A percentile compares a stretch with the other conserved stretches of the same genome.
Evolutionary conservation across 371 early-diverging fungal species (phyloP).

Genomic region (Rhizomucor pusillus): DNA sequence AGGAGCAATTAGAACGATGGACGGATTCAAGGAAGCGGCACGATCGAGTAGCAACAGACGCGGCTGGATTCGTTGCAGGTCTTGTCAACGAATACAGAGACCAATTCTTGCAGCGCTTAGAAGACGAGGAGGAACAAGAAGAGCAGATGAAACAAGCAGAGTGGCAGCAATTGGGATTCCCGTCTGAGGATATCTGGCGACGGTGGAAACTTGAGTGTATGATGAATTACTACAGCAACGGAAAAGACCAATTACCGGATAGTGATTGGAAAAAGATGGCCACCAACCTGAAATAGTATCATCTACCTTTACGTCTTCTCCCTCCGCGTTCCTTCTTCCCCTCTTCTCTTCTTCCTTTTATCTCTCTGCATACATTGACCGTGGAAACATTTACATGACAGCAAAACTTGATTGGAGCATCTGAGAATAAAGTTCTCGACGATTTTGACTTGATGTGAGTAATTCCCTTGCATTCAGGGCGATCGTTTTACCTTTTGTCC

Average conservation of each 20-base stretch:
- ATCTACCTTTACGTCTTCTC: too few relatives aligned
- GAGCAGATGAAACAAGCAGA: conserved; percentile 18
- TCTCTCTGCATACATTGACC: too few relatives aligned
- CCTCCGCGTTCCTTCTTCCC: too few relatives aligned
- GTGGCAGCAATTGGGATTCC: conserved; percentile 47
- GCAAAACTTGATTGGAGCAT: too few relatives aligned
- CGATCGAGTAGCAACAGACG: conserved; percentile 38
- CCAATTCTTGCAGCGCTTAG: conserved; percentile 26
- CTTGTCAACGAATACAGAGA: conserved; percentile 34
- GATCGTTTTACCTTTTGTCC: too few relatives aligned
- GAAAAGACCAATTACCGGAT: conserved; percentile 38
- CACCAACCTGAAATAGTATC: conserved; percentile 1
- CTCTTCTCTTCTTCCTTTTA: too few relatives aligned
- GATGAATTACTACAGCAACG: conserved; percentile 47
- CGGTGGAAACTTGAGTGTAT: conserved; percentile 48
- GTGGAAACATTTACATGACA: too few relatives aligned
- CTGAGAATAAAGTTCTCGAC: too few relatives aligned
- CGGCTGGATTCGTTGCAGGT: conserved; percentile 26
- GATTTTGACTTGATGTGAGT: too few relatives aligned
- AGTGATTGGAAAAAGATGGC: conserved; percentile 46
- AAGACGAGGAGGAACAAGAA: conserved; percentile 18
- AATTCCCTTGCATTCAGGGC: too few relatives aligned
- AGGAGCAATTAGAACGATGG: conserved; percentile 32
- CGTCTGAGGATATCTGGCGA: conserved; percentile 40
- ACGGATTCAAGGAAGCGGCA: conserved; percentile 31